A percentile compares a stretch with the other conserved stretches of the same genome.
Evolutionary conservation across 805 yeast genomes (phyloP).

Genomic region (Zygotorulaspora sp.): DNA sequence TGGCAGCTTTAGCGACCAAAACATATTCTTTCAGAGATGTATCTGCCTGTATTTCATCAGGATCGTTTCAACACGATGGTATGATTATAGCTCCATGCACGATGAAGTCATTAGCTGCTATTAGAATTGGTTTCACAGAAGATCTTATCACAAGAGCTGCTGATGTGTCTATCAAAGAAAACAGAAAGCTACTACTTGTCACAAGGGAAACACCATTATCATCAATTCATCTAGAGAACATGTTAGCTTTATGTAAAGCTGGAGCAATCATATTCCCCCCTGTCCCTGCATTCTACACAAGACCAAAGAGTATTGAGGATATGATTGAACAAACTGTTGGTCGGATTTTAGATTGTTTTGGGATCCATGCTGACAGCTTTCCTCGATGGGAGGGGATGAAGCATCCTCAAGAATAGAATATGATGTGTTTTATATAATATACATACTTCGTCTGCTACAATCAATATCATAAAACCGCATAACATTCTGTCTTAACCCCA

Average conservation of each 20-base stretch:
- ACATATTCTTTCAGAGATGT: conserved; percentile 26
- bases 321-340: conserved; percentile 29
- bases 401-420: too few species aligned
- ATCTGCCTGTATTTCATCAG: conserved; percentile 30
- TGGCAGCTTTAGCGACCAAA: conserved; percentile 18
- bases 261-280: conserved; percentile 30
- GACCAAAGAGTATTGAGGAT: conserved; percentile 26
- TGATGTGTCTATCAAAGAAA: conserved; percentile 31
- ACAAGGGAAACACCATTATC: conserved; percentile 33
- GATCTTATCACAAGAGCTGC: conserved; percentile 32
- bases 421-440: too few species aligned
- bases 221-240: conserved; percentile 29
- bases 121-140: conserved; percentile 29
- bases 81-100: conserved; percentile 34
- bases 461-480: too few species aligned
- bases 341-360: conserved; percentile 28
- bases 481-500: too few species aligned
- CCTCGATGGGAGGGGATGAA: conserved; percentile 29
- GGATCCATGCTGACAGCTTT: conserved; percentile 20
- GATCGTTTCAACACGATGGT: conserved; percentile 32
- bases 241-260: conserved; percentile 21
- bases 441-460: too few species aligned
- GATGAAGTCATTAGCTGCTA: conserved; percentile 31
- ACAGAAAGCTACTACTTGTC: conserved; percentile 24
- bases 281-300: conserved; percentile 31